These are phyloP conservation scores for Phialocephala subalpina DNA, from an alignment of 2,329 filamentous ascomycete genomes.

Conservation along the genomic window DNA sequence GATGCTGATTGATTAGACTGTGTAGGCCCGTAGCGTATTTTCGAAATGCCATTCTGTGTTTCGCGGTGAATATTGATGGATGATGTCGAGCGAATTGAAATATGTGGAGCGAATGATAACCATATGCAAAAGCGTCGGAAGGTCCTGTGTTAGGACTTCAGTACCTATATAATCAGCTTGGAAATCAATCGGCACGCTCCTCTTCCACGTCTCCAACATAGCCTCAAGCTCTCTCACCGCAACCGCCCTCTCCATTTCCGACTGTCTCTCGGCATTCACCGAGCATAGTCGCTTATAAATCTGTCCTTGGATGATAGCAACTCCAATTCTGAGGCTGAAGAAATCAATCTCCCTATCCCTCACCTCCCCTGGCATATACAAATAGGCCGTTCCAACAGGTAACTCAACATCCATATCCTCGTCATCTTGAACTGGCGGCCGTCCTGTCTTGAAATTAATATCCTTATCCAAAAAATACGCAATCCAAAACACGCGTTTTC, in stretches of 20 bases:
- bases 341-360: too few relatives aligned
- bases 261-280: conserved; percentile 33
- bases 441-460: too few relatives aligned
- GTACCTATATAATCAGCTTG: background rate
- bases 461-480: too few relatives aligned
- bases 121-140: background rate
- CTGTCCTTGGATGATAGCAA: conserved; percentile 39
- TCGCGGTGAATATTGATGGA: too few relatives aligned
- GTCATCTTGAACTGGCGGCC: too few relatives aligned
- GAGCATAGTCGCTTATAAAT: conserved; percentile 37
- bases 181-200: conserved; percentile 17
- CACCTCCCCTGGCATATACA: too few relatives aligned
- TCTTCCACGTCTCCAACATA: conserved; percentile 29
- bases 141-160: background rate
- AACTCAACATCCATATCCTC: too few relatives aligned
- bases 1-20: too few relatives aligned
- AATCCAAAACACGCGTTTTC: too few relatives aligned
- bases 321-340: conserved; percentile 30
- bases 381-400: too few relatives aligned
- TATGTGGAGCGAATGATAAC: background rate
- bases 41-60: too few relatives aligned
- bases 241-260: conserved; percentile 19
- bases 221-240: conserved; percentile 27
- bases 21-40: too few relatives aligned
- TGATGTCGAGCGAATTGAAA: background rate